Base-by-base conservation (phyloP, 495 filamentous ascomycete species). In the Neurospora sp. region DNA sequence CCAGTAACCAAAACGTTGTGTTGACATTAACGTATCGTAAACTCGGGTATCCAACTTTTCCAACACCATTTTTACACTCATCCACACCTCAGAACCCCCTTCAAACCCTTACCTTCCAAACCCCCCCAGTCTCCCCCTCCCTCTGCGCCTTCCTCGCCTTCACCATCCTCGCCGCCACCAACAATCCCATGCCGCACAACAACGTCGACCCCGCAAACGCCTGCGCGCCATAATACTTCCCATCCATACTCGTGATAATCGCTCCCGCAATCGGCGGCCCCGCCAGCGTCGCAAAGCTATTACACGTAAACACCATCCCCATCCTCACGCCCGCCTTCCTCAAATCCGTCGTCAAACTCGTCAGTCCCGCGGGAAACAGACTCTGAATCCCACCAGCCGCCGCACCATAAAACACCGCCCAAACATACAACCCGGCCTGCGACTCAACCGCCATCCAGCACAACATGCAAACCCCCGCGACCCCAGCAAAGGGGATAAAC, bases 221-320 rank as follows among this genome's bases (percentile, higher is more conserved):
- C 83, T 93, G 90, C 5, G 91, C 91, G 73, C 88, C 88, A 48
- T 84, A 77, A 79, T 92, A 94, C 11, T 78, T 73, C 0, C 90
- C 90, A 11, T 82, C 82, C 23, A 82, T 79, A 1, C 84, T 86
- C 0, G 85, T 87, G 27, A 93, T 85, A 11, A 89, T 87, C 20
- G 88, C 87, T 0, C 93, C 93, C 0, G 89, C 91, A 73, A 96
- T 89, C 4, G 93, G 92, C 12, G 92, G 88, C 0, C 93, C 93
- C 38, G 90, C 92, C 38, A 96, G 82, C 31, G 86, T 86, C 0
- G 93, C 92, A 70, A 96, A 87, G 44, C 88, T 89, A 14, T 91
- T 86, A 48, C 94, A 88, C n/a, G 87, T 90, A 73, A 96, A 91
- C 37, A 90, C 86, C 92, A 96, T 94, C 7, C 93, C 94, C 85